phyloP scores from a whole-genome alignment of 768 basidiomycete genomes.

The Xerocomellus dryophilus region DNA sequence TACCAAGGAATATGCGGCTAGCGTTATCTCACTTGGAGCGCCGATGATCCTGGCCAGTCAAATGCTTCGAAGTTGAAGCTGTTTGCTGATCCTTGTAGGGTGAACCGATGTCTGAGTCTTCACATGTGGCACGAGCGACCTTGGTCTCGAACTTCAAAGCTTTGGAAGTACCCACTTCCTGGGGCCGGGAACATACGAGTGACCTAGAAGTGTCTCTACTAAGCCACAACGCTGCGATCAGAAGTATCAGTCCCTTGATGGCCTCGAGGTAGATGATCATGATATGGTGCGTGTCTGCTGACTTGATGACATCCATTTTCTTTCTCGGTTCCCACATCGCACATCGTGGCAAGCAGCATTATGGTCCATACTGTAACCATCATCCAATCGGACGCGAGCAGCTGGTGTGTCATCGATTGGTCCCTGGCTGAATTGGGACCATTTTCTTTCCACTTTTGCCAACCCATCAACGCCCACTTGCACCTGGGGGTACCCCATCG shows the following conservation, averaged over 20 bases:
- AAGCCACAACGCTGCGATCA: not conserved
- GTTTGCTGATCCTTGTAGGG: no score
- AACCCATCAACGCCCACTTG: not conserved
- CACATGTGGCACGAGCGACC: no score
- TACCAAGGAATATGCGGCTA: not conserved
- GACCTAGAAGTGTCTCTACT: not conserved
- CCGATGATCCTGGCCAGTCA: no score
- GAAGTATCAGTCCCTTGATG: slow-evolving; percentile 8
- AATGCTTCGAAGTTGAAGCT: no score
- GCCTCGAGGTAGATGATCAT: slow-evolving; percentile 3
- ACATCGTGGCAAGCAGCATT: not conserved
- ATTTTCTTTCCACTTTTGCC: slow-evolving; percentile 12
- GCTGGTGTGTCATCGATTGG: not conserved
- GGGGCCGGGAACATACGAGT: not conserved
- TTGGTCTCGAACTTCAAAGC: no score
- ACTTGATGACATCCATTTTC: not conserved
- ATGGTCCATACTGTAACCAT: not conserved
- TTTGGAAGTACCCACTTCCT: not conserved
- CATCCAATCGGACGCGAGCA: slow-evolving; percentile 1
- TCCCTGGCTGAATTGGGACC: not conserved
- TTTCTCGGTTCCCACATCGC: not conserved
- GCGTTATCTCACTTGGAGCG: no score
- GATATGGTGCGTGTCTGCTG: not conserved
- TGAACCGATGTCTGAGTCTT: no score
- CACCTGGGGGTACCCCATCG: not conserved